Conservation (phyloP, 805 yeast genomes). For the Starmera quercuum region DNA sequence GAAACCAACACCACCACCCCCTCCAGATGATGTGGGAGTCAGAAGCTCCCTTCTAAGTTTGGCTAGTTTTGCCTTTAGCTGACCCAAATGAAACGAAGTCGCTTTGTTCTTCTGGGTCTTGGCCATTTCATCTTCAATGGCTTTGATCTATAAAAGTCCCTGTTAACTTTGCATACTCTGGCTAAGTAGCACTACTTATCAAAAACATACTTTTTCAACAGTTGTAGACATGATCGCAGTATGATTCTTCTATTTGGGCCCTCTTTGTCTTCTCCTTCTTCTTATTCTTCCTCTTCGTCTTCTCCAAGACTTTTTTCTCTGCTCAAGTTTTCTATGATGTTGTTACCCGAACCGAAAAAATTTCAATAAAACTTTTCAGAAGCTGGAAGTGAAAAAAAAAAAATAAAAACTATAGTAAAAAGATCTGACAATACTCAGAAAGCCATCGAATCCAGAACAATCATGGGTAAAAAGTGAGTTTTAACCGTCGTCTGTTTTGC, state of each 20-base stretch:
- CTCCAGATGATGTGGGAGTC: slow-evolving; percentile 63
- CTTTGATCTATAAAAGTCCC: slow-evolving; percentile 57
- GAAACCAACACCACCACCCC: slow-evolving; percentile 90
- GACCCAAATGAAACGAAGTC: slow-evolving; percentile 96
- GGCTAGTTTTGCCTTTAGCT: slow-evolving; percentile 92
- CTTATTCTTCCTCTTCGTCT: neutral
- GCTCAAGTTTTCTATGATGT: neutral
- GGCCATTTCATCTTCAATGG: slow-evolving; percentile 97
- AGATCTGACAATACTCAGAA: neutral
- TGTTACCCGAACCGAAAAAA: slow-evolving; percentile 2
- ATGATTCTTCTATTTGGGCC: no score
- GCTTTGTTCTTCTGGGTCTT: slow-evolving; percentile 96
- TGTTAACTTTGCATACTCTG: no score
- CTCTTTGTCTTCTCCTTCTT: neutral
- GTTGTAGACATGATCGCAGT: slow-evolving; percentile 71
- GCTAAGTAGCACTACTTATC: no score
- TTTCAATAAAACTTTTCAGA: neutral
- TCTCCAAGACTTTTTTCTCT: neutral
- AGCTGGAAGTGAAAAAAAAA: neutral
- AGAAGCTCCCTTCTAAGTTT: slow-evolving; percentile 88
- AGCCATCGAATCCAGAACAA: no score
- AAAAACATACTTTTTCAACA: slow-evolving; percentile 39
- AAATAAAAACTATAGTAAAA: neutral
- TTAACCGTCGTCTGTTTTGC: neutral
- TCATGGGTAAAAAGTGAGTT: slow-evolving; percentile 3